These are phyloP conservation scores for Paracorniculantispora psalliotae DNA, from an alignment of 2,329 filamentous ascomycete species.

Conservation along the genomic window DNA sequence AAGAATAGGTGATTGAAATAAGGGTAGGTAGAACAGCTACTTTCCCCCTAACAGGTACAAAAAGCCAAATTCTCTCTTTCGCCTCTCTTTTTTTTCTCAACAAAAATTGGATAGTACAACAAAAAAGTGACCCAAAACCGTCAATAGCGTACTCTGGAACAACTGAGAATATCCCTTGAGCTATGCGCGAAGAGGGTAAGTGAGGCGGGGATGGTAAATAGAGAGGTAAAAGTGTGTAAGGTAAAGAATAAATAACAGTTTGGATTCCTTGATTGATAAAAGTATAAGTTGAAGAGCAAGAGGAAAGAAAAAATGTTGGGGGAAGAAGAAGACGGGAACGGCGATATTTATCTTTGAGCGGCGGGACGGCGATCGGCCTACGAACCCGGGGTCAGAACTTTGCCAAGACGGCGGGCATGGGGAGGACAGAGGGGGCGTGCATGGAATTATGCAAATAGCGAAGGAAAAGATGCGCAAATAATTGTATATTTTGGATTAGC, in stretches of 20 bases:
- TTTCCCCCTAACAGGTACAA: constrained; percentile 14
- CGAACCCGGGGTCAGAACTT: neutral
- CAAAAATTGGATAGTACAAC: neutral
- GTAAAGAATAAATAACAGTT: neutral
- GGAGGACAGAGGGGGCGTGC: neutral
- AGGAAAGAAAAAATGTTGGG: neutral
- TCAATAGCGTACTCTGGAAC: neutral
- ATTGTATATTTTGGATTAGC: constrained; percentile 10
- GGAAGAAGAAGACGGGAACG: neutral
- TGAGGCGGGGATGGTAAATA: neutral
- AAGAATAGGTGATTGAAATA: constrained; percentile 19
- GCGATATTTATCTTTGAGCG: constrained; percentile 12
- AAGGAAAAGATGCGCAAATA: neutral
- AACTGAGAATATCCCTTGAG: neutral
- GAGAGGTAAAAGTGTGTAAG: neutral
- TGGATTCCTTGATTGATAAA: neutral
- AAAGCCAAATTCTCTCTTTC: neutral
- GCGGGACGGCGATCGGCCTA: constrained; percentile 5
- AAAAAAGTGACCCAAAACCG: neutral
- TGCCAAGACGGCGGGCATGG: constrained; percentile 2
- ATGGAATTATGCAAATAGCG: constrained; percentile 10
- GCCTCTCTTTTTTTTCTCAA: neutral
- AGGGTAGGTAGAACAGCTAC: constrained; percentile 20
- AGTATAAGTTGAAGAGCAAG: neutral
- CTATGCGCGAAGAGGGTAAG: neutral